These are phyloP conservation scores for Nicotiana undulata DNA, from an alignment of 257 asterid genomes.

Conservation along the genomic window DNA sequence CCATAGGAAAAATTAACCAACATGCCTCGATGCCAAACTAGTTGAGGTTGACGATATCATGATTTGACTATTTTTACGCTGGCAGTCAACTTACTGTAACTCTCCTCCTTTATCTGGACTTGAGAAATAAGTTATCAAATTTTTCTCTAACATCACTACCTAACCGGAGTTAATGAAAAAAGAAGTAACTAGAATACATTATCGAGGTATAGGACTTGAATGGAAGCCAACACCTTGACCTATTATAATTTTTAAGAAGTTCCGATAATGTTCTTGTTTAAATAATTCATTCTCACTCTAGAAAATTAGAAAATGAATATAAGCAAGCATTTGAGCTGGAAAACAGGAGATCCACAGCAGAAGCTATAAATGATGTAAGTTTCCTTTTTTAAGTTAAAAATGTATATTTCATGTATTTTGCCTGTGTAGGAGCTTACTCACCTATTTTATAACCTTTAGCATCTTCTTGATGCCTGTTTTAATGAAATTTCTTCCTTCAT, in stretches of 20 bases:
- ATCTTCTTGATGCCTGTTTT: too few species aligned
- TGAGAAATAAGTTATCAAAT: neutral
- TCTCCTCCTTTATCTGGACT: neutral
- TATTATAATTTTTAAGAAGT: neutral
- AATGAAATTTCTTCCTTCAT: too few species aligned
- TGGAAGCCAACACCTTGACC: neutral
- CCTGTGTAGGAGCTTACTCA: too few species aligned
- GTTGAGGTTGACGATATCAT: neutral
- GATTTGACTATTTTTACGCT: neutral
- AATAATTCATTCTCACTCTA: neutral
- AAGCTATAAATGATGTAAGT: neutral
- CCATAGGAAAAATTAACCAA: neutral
- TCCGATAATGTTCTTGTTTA: neutral
- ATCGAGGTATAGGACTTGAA: neutral
- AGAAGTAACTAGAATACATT: neutral
- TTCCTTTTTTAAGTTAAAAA: neutral
- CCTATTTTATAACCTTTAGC: too few species aligned
- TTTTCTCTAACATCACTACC: neutral
- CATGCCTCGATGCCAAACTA: neutral
- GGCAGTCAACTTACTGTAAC: neutral
- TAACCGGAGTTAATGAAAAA: neutral
- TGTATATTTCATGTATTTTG: neutral
- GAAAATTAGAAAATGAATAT: neutral
- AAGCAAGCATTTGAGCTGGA: neutral
- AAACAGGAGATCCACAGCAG: neutral